A percentile compares a stretch with the other conserved stretches of the same genome.
Conservation (phyloP, 2,329 filamentous ascomycete genomes). For the Onygena corvina region DNA sequence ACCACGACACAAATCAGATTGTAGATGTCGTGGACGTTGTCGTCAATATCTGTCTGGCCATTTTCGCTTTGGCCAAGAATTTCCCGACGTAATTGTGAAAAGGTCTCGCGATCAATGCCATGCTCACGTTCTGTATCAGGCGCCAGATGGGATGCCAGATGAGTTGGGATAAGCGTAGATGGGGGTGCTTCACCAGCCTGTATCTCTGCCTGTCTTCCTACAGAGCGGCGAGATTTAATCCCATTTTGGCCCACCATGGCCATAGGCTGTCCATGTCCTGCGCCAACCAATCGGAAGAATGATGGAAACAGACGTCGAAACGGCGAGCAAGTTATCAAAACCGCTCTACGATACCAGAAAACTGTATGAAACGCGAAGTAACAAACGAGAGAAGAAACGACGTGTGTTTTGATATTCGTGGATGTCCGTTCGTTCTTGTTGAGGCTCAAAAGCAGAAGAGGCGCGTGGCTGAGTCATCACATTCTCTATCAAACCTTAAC, state of each 20-base stretch:
- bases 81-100: slow-evolving; percentile 61
- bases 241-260: slow-evolving; percentile 13
- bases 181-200: slow-evolving; percentile 21
- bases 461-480: background rate
- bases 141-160: slow-evolving; percentile 71
- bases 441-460: background rate
- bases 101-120: slow-evolving; percentile 57
- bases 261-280: slow-evolving; percentile 10
- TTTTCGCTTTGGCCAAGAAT: slow-evolving; percentile 40
- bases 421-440: background rate
- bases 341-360: background rate
- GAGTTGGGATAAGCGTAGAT: slow-evolving; percentile 75
- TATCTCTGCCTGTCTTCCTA: slow-evolving; percentile 6
- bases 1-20: slow-evolving; percentile 75
- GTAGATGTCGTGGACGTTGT: slow-evolving; percentile 64
- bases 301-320: background rate
- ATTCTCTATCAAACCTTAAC: no score
- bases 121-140: slow-evolving; percentile 50
- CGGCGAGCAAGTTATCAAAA: background rate
- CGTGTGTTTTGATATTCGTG: no score
- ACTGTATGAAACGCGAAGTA: no score
- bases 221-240: slow-evolving; percentile 8
- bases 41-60: slow-evolving; percentile 41
- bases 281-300: background rate
- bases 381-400: background rate